Base-by-base conservation (phyloP, 2,329 filamentous ascomycete genomes). In the Monilinia vaccinii-corymbosi region DNA sequence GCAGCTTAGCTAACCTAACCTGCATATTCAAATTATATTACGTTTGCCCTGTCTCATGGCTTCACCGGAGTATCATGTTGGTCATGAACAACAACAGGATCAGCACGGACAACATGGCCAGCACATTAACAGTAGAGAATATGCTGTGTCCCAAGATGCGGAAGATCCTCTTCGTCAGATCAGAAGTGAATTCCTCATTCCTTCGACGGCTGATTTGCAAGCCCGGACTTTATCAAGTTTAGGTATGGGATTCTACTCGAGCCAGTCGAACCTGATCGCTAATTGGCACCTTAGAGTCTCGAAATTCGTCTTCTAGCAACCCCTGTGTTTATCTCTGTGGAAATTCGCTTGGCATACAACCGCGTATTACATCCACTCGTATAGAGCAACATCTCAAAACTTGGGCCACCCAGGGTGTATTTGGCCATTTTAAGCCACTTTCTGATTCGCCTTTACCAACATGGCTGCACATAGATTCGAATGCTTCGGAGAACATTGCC, bases 301-400 rank as follows among this genome's bases (percentile, higher is more conserved):
- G 56, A 67, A 64, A 63, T 55, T 53, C 62, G 11, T 61, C 62
- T 52, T 62, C 65, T 62, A 52, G 52, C 60, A 66, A 68, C 48
- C 47, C 61, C 16, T 64, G 60, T 44, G 84, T 87, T 62, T 93
- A 93, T 69, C 79, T 93, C 46, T 91, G 88, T 69, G 89, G 89
- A 44, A 92, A 92, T 72, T 91, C 88, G 0, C 78, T 93, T 5
- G 89, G 89, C 28, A 77, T 91, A 18, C 89, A 92, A 70, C 88
- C 89, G 48, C 81, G 78, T 62, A 77, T 80, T 60, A 88, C 85
- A 1, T 77, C 79, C 44, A 77, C 78, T 44, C 86, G 89, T 61
- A 79, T 92, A 67, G 77, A 83, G 61, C 79, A 84, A 58, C 89
- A 91, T 69, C 79, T 92, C 34, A 77, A 81, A 42, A 87, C 87